A percentile compares a stretch with the other conserved stretches of the same genome.
These are phyloP conservation scores for Vaccinium myrtillus DNA, from an alignment of 148 eudicot genomes.

Conservation along the genomic window DNA sequence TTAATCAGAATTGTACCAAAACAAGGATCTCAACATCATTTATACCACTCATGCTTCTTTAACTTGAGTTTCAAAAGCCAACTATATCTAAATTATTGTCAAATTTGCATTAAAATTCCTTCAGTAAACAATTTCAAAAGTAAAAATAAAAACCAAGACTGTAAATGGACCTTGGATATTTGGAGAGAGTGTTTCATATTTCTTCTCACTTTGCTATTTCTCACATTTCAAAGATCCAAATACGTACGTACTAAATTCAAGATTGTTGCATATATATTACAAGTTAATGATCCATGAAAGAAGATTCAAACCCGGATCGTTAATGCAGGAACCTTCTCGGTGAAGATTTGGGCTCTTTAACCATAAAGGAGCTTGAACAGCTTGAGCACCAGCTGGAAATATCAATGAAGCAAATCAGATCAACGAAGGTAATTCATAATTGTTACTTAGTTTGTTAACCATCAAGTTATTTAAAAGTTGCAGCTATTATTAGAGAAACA, in stretches of 20 bases:
- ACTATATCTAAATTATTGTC: not conserved
- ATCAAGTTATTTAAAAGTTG: too few relatives aligned
- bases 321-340: conserved; percentile 59
- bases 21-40: not conserved
- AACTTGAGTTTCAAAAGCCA: not conserved
- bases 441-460: not conserved
- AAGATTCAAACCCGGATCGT: not conserved
- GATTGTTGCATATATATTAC: too few relatives aligned
- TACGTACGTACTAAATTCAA: too few relatives aligned
- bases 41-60: not conserved
- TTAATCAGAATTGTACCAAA: too few relatives aligned
- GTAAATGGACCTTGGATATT: not conserved
- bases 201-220: not conserved
- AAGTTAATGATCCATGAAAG: not conserved
- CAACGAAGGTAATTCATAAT: conserved; percentile 46
- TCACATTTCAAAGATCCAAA: not conserved
- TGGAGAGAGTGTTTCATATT: not conserved
- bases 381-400: conserved; percentile 65
- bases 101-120: not conserved
- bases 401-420: conserved; percentile 59
- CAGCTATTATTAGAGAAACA: too few relatives aligned
- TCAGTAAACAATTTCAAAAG: too few relatives aligned
- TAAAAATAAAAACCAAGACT: not conserved
- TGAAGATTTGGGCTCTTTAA: conserved; percentile 57
- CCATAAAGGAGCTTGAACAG: conserved; percentile 60